Evolutionary conservation across 352 stramenopile species (phyloP).

Genomic region (Phytophthora hybrid): DNA sequence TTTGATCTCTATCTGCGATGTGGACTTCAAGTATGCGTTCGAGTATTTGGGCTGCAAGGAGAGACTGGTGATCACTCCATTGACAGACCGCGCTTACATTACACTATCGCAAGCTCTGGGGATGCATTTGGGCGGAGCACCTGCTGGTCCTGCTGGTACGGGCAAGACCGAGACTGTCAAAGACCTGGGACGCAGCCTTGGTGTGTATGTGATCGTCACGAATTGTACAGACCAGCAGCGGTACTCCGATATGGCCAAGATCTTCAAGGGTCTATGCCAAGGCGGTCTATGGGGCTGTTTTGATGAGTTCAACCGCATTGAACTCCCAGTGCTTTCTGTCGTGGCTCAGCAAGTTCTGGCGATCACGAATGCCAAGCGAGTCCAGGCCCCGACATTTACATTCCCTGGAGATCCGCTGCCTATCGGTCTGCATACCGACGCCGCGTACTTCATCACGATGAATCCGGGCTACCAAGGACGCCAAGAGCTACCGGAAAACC

Average conservation of each 20-base stretch:
- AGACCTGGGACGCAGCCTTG: constrained; percentile 91
- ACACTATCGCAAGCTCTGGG: constrained; percentile 91
- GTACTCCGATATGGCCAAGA: constrained; percentile 94
- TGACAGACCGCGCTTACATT: constrained; percentile 93
- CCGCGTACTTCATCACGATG: constrained; percentile 94
- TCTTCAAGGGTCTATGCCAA: constrained; percentile 94
- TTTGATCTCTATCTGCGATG: constrained; percentile 95
- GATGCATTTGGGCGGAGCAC: constrained; percentile 90
- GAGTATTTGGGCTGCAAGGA: constrained; percentile 95
- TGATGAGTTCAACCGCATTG: constrained; percentile 95
- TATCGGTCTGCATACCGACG: constrained; percentile 68
- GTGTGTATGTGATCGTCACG: constrained; percentile 93
- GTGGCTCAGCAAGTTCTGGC: constrained; percentile 94
- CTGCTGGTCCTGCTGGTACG: constrained; percentile 88
- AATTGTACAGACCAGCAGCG: constrained; percentile 94
- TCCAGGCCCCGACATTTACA: constrained; percentile 58
- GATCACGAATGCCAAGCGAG: constrained; percentile 78
- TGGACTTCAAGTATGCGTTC: constrained; percentile 93
- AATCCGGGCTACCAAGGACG: constrained; percentile 94
- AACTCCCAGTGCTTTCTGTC: constrained; percentile 93
- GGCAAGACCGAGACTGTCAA: constrained; percentile 94
- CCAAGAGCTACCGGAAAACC: constrained; percentile 93
- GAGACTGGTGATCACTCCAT: constrained; percentile 88
- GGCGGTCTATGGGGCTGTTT: constrained; percentile 93
- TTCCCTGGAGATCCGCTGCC: constrained; percentile 73